Evolutionary conservation across 345 rosid genomes (phyloP).

Genomic region (Raphanus raphanistrum): DNA sequence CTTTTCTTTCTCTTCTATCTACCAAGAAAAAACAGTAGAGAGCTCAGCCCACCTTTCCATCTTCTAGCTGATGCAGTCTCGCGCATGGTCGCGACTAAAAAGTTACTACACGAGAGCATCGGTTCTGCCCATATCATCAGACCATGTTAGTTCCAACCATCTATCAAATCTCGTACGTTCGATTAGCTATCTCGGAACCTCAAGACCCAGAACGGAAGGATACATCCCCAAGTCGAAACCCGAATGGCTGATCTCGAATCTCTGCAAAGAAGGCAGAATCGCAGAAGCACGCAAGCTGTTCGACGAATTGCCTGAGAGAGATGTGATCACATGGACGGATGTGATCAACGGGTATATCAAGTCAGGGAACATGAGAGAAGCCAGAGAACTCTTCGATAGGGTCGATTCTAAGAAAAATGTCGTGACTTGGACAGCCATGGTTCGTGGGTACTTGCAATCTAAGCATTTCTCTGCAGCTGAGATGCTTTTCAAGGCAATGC

Average conservation of each 20-base stretch:
- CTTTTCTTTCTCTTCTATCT: too few species aligned
- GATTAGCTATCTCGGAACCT: background rate
- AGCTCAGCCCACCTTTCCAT: too few species aligned
- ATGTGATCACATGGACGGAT: slow-evolving; percentile 68
- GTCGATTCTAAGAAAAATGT: slow-evolving; percentile 60
- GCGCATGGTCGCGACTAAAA: slow-evolving; percentile 23
- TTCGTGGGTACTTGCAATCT: slow-evolving; percentile 55
- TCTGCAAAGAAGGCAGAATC: slow-evolving; percentile 50
- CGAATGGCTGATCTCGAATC: slow-evolving; percentile 51
- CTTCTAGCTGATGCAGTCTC: slow-evolving; percentile 28
- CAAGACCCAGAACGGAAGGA: slow-evolving; percentile 36
- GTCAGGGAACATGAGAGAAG: slow-evolving; percentile 58
- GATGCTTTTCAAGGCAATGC: slow-evolving; percentile 63
- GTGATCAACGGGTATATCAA: slow-evolving; percentile 61
- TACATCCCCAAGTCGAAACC: slow-evolving; percentile 36
- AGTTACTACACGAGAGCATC: slow-evolving; percentile 8
- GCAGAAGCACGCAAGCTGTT: slow-evolving; percentile 62
- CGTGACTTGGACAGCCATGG: slow-evolving; percentile 78
- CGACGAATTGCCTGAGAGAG: slow-evolving; percentile 60
- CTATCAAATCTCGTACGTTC: slow-evolving; percentile 4
- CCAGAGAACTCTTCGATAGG: slow-evolving; percentile 56
- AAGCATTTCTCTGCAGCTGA: slow-evolving; percentile 55
- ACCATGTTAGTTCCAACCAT: slow-evolving; percentile 3
- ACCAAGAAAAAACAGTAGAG: too few species aligned
- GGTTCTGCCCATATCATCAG: slow-evolving; percentile 5